Percentiles rank a stretch among this genome's conserved stretches.
Evolutionary conservation across 108 stramenopile species (phyloP).

Genomic region (Cyclostephanos invisitatus): DNA sequence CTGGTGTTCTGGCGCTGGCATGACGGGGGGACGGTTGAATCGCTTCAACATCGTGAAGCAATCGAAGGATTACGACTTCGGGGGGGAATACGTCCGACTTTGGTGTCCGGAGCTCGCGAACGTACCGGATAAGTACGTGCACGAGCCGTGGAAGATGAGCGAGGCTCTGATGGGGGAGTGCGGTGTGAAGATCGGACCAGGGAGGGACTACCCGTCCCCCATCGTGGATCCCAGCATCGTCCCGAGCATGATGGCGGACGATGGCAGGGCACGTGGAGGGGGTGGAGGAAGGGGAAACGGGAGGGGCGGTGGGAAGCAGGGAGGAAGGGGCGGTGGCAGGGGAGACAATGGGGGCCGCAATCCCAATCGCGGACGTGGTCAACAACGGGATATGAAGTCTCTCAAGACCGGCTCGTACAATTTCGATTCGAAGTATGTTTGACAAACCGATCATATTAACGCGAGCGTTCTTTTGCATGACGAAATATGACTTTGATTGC

Average conservation of each 20-base stretch:
- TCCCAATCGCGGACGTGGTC: constrained; percentile 66
- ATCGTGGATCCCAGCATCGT: constrained; percentile 61
- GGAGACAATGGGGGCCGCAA: constrained; percentile 41
- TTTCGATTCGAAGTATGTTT: constrained; percentile 33
- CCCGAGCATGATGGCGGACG: constrained; percentile 43
- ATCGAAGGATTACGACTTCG: constrained; percentile 91
- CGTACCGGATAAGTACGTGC: constrained; percentile 75
- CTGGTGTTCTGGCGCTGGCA: constrained; percentile 84
- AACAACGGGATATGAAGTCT: constrained; percentile 83
- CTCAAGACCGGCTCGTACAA: constrained; percentile 62
- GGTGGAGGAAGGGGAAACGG: constrained; percentile 32
- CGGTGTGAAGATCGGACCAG: constrained; percentile 71
- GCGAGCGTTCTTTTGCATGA: too few species aligned
- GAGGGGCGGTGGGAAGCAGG: constrained; percentile 14
- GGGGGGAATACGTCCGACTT: constrained; percentile 93
- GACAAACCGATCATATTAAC: background rate
- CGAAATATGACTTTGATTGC: too few species aligned
- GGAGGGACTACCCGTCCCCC: constrained; percentile 81
- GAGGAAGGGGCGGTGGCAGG: constrained; percentile 38
- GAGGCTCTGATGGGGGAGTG: constrained; percentile 75
- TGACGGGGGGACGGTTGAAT: constrained; percentile 92
- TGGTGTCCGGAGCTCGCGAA: constrained; percentile 93
- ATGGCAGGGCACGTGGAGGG: constrained; percentile 40
- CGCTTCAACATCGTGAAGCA: constrained; percentile 96
- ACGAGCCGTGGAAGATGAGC: constrained; percentile 91